Percentiles rank a stretch among this genome's conserved stretches.
These are phyloP conservation scores for Neurospora sp. DNA, from an alignment of 495 filamentous ascomycete genomes.

Conservation along the genomic window DNA sequence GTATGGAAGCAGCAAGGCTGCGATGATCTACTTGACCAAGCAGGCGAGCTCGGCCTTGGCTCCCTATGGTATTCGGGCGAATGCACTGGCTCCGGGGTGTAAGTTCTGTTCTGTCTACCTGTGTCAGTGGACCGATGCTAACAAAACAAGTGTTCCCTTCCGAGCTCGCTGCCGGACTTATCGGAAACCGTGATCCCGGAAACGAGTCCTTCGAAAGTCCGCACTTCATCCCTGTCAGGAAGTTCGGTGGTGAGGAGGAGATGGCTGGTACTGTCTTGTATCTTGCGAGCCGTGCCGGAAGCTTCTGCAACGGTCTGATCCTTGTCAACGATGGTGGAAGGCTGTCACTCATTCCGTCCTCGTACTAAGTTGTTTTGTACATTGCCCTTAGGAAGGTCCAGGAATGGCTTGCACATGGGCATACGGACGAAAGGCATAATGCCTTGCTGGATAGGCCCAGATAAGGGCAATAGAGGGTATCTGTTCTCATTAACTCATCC, in stretches of 20 bases:
- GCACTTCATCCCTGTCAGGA: constrained; percentile 39
- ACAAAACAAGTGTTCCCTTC: constrained; percentile 39
- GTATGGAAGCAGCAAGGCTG: constrained; percentile 54
- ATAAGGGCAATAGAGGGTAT: background rate
- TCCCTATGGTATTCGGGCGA: constrained; percentile 46
- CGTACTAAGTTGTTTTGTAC: no score
- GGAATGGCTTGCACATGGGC: no score
- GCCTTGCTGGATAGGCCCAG: background rate
- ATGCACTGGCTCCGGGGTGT: constrained; percentile 56
- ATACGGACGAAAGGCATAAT: background rate
- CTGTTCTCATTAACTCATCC: background rate
- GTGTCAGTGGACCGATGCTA: background rate
- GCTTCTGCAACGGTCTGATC: constrained; percentile 48
- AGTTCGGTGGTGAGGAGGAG: constrained; percentile 45
- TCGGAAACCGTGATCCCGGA: constrained; percentile 30
- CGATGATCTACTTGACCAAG: constrained; percentile 51
- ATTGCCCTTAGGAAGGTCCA: no score
- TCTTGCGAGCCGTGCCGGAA: constrained; percentile 45
- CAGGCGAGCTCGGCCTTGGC: constrained; percentile 42
- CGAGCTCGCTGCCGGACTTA: constrained; percentile 40
- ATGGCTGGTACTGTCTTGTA: constrained; percentile 48
- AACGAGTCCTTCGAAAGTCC: constrained; percentile 17
- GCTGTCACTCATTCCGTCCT: constrained; percentile 29
- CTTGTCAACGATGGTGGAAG: constrained; percentile 49
- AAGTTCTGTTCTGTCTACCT: constrained; percentile 1